Base-by-base conservation (phyloP, 177 flowering plant species). In the Vitis hybrid region DNA sequence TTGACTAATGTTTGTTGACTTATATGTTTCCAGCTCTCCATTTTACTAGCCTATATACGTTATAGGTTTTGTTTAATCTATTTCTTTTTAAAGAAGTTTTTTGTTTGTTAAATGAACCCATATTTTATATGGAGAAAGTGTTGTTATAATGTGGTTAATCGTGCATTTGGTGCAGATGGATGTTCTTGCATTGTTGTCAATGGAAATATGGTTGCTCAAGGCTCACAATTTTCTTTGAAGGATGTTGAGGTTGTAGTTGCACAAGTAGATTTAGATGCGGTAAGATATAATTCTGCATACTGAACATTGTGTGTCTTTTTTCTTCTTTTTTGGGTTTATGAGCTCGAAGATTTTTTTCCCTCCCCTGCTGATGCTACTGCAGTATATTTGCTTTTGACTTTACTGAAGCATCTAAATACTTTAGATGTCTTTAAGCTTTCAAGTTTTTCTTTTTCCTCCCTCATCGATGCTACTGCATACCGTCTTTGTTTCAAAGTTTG, bases 171-270 rank as follows among this genome's bases (percentile, higher is more conserved):
- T 67, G 72, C 81, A 95, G 99, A 95, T 89, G 99, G 99, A 65
- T 93, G 99, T 72, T 74, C 91, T 64, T 90, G 90, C 60, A 71
- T 91, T 65, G 93, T 91, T 79, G 79, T 95, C 55, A 95, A 95
- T 75, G 98, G 99, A 65, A 94, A 95, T 73, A 76, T 93, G 56
- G 91, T 95, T 72, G 97, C 96, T 56, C 97, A 91, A 83, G 99
- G 98, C 51, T 90, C 97, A 61, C 99, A 95, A 66, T 95, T 95
- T 82, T 95, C 99, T 16, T 78, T 95, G 70, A 93, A 85, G 76
- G 99, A 93, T 85, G 88, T 93, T n/a, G 98, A 95, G 77, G 89
- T 95, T 76, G 88, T 90, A 67, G 79, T 88, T 71, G 94, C 97
- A 18, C 92, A 90, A 83, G 84, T 93, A 56, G 97, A 95, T 79